These are phyloP conservation scores for Coriolopsis trogii DNA, from an alignment of 1,284 basidiomycete genomes.

Conservation along the genomic window DNA sequence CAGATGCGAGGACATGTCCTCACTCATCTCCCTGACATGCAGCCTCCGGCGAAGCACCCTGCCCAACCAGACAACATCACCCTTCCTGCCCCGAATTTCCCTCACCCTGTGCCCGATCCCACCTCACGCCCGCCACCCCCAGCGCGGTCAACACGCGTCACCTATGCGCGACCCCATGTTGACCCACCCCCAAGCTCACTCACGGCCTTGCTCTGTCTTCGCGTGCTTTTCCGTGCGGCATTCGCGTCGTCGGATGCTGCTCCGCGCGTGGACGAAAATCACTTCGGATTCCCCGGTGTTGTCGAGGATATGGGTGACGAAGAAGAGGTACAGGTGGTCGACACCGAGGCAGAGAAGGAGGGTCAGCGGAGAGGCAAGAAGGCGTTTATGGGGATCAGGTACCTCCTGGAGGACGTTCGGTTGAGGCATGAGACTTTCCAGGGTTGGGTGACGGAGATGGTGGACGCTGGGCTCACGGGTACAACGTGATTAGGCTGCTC, in stretches of 20 bases:
- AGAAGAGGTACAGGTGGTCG: conserved; percentile 36
- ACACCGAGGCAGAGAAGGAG: conserved; percentile 55
- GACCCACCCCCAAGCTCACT: conserved; percentile 76
- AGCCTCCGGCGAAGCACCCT: conserved; percentile 56
- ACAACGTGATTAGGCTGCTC: conserved; percentile 20
- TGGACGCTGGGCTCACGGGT: conserved; percentile 52
- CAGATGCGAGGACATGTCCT: conserved; percentile 65
- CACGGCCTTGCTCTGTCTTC: conserved; percentile 74
- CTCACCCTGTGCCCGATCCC: conserved; percentile 60
- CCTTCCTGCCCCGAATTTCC: conserved; percentile 51
- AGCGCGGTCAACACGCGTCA: conserved; percentile 57
- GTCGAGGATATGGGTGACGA: conserved; percentile 69
- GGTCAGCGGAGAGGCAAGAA: conserved; percentile 67
- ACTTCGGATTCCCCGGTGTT: conserved; percentile 81
- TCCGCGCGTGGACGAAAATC: conserved; percentile 73
- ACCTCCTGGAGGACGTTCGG: conserved; percentile 63
- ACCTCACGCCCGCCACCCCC: conserved; percentile 67
- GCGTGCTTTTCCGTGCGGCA: conserved; percentile 73
- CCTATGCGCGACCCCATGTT: conserved; percentile 53
- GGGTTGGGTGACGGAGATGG: conserved; percentile 80
- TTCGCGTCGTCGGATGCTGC: conserved; percentile 72
- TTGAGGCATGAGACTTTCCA: conserved; percentile 72
- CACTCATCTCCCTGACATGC: conserved; percentile 68
- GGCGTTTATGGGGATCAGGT: conserved; percentile 66
- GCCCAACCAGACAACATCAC: conserved; percentile 72